Base-by-base conservation (phyloP, 1,139 yeast genomes). In the Diutina rugosa region DNA sequence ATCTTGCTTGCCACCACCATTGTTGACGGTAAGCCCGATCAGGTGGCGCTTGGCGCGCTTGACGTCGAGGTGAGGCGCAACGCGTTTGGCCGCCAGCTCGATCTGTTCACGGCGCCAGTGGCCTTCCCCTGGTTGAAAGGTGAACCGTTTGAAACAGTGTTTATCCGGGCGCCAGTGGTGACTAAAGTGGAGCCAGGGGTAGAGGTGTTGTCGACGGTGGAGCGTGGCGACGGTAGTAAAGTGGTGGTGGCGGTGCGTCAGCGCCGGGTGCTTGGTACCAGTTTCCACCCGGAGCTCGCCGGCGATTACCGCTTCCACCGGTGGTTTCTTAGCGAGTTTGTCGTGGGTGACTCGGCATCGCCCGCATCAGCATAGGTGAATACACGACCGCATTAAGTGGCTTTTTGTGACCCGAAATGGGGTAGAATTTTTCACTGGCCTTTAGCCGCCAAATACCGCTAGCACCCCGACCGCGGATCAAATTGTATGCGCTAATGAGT, bases 221-320 rank as follows among this genome's bases (percentile, higher is more conserved):
- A 72, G 4, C 60, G 59, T 29, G 62, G 65, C 54, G 62, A 65
- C 54, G 74, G 77, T 0, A 12, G 6, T 4, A 21, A 30, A 14
- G 65, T 78, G 56, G 77, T 86, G 45, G 95, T 87, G 4, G 95
- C 93, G 0, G 91, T 87, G 3, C 74, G 80, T 63, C 91, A 87
- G 66, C 88, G 86, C 0, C 76, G 76, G 56, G 73, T 80, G 46
- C 68, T 87, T 56, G 95, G 91, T 1, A 87, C 93, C 0, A 82
- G 90, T 2, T 88, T 88, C 68, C 96, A 88, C 66, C 96, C 95
- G 0, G 96, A 88, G 66, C 73, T 88, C 47, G 72, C 87, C 1
- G 67, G 66, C 12, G 90, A 85, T 62, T 63, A 67, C 52, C 69
- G 87, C 47, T 81, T 88, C 64, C 96, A 88, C 67, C 75, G 79